A percentile compares a stretch with the other conserved stretches of the same genome.
These are phyloP conservation scores for Patellifolia procumbens DNA, from an alignment of 179 eudicot genomes.

Conservation along the genomic window DNA sequence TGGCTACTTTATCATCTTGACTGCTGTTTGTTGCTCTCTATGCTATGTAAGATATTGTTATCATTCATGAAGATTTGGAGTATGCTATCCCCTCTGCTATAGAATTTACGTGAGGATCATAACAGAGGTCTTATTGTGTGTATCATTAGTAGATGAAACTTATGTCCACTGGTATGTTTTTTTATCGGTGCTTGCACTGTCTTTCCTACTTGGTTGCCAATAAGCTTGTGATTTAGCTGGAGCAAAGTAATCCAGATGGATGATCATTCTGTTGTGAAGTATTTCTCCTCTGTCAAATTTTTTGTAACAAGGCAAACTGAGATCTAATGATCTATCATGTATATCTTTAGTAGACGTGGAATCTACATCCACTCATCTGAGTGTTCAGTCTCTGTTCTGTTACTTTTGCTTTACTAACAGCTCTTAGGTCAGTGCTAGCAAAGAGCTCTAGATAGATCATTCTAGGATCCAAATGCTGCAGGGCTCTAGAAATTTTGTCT, in stretches of 20 bases:
- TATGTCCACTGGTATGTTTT: not conserved
- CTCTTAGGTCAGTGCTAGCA: not conserved
- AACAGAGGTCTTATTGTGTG: no score
- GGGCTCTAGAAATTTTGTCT: not conserved
- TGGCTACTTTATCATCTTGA: not conserved
- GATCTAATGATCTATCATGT: not conserved
- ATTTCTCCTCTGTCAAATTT: not conserved
- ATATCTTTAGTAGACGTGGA: not conserved
- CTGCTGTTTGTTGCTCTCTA: not conserved
- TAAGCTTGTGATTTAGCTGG: not conserved
- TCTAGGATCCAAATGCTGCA: not conserved
- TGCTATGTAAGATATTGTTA: not conserved
- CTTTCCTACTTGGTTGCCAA: not conserved
- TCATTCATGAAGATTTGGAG: not conserved
- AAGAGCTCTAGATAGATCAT: not conserved
- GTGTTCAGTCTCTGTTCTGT: not conserved
- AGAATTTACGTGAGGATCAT: not conserved
- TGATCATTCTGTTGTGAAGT: not conserved
- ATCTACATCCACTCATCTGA: not conserved
- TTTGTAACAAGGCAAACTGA: not conserved
- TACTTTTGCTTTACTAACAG: not conserved
- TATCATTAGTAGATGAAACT: not conserved
- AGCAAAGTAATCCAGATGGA: not conserved
- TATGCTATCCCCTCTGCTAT: not conserved
- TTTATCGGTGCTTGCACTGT: not conserved